Evolutionary conservation across 176 grass and related monocot species (phyloP), one percentile per base, ranked within the genome.

Genomic region (Avena insularis): DNA sequence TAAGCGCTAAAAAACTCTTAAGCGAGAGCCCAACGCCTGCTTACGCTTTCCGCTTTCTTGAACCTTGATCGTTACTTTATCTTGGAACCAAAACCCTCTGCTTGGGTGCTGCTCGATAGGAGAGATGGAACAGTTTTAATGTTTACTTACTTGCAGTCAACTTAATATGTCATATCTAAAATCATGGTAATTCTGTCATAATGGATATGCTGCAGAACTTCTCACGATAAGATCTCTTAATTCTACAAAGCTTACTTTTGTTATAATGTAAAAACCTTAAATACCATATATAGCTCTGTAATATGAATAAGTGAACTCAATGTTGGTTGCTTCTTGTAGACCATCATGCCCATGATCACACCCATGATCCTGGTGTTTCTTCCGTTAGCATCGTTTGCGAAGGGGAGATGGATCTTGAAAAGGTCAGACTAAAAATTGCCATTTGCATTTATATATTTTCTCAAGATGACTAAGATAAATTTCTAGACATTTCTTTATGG

Each of bases 351-450:
- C 94, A 98, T 84, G 94, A 98, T 90, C 97, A 98, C 88, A 96
- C 82, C 46, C 97, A 98, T 81, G 97, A 98, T 83, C 97, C 94
- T 59, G 94, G 97, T 43, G 92, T 98, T 84, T 98, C 94, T 89
- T 98, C 97, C 31, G 97, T 98, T 57, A 98, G 97, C 89, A 94
- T 98, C 53, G 97, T 98, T 73, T 98, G 97, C 45, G 97, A 98
- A 93, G 96, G 96, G 71, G 90, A 88, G 89, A 88, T 98, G 88
- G 89, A 98, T 91, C 94, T 98, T 82, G 88, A 98, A 68, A 98
- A 98, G 96, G 96, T 90, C 51, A 78, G 78, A 85, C 4, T 68
- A 48, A n/a, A 88, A 80, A 62, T 81, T 86, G 65, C 35, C 21
- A 69, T 75, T 61, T 81, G 1, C 76, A 21, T 54, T 56, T 35